A percentile compares a stretch with the other conserved stretches of the same genome.
Conservation (phyloP, 2,329 filamentous ascomycete species). For the Neofusicoccum umdonicola region DNA sequence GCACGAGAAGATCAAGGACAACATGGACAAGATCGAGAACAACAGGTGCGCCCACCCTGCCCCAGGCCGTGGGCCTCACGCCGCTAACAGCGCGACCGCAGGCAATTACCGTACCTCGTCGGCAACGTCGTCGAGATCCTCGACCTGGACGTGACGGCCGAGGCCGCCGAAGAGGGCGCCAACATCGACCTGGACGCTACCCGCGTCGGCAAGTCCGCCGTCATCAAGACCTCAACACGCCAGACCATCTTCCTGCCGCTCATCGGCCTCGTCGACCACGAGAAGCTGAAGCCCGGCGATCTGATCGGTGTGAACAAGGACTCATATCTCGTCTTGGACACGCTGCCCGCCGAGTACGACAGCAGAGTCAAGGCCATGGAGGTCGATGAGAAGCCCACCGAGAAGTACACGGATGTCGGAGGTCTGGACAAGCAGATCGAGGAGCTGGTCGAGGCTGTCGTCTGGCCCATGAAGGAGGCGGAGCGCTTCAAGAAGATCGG, state of each 20-base stretch:
- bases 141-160: conserved; percentile 91
- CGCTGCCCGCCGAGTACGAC: conserved; percentile 94
- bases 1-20: conserved; percentile 99
- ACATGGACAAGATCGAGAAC: conserved; percentile 97
- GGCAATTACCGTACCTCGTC: conserved; percentile 96
- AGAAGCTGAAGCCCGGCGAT: conserved; percentile 91
- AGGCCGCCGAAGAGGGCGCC: conserved; percentile 94
- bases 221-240: conserved; percentile 98
- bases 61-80: not conserved
- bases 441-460: conserved; percentile 95
- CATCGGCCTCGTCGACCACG: conserved; percentile 93
- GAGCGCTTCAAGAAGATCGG: conserved; percentile 99
- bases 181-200: conserved; percentile 98
- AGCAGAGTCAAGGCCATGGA: conserved; percentile 99
- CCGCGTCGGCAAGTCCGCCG: conserved; percentile 93
- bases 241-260: conserved; percentile 98
- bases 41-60: conserved; percentile 68
- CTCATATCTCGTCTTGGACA: conserved; percentile 95
- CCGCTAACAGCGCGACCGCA: conserved; percentile 39
- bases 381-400: conserved; percentile 98
- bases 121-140: conserved; percentile 97
- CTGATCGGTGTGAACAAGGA: conserved; percentile 99
- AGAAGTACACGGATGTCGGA: conserved; percentile 98
- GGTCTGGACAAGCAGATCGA: conserved; percentile 98
- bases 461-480: conserved; percentile 99